phyloP scores from a whole-genome alignment of 768 basidiomycete genomes.

The Collybia nuda region DNA sequence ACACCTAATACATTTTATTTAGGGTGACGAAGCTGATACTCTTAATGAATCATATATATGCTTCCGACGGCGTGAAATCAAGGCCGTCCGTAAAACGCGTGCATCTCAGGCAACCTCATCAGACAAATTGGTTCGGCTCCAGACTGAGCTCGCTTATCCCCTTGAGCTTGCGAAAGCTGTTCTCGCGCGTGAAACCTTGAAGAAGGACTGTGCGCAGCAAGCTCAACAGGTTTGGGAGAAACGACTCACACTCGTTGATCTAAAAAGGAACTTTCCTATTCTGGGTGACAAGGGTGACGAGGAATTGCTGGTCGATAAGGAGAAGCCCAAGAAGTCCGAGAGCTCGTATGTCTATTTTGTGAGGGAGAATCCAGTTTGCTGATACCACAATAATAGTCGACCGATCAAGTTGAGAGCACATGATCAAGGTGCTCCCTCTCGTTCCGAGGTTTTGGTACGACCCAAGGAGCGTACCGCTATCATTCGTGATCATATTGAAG shows the following conservation, averaged over 20 bases:
- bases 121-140: constrained; percentile 83
- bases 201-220: constrained; percentile 62
- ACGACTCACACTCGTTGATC: constrained; percentile 69
- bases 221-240: constrained; percentile 76
- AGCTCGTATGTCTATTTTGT: constrained; percentile 20
- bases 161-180: constrained; percentile 72
- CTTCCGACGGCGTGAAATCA: constrained; percentile 93
- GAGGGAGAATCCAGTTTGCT: constrained; percentile 11
- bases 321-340: constrained; percentile 62
- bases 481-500: constrained; percentile 64
- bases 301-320: constrained; percentile 73
- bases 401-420: constrained; percentile 53
- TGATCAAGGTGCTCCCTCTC: constrained; percentile 41
- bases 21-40: constrained; percentile 79
- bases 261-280: constrained; percentile 73
- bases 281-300: constrained; percentile 69
- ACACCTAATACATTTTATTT: constrained; percentile 32
- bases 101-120: constrained; percentile 87
- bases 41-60: constrained; percentile 94
- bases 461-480: constrained; percentile 65
- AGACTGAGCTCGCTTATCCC: constrained; percentile 70
- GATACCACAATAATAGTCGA: constrained; percentile 32
- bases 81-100: constrained; percentile 91
- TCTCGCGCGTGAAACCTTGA: constrained; percentile 70
- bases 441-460: constrained; percentile 50